A percentile compares a stretch with the other conserved stretches of the same genome.
Evolutionary conservation across 2,329 filamentous ascomycete species (phyloP).

Genomic region (Tolypocladium paradoxum): DNA sequence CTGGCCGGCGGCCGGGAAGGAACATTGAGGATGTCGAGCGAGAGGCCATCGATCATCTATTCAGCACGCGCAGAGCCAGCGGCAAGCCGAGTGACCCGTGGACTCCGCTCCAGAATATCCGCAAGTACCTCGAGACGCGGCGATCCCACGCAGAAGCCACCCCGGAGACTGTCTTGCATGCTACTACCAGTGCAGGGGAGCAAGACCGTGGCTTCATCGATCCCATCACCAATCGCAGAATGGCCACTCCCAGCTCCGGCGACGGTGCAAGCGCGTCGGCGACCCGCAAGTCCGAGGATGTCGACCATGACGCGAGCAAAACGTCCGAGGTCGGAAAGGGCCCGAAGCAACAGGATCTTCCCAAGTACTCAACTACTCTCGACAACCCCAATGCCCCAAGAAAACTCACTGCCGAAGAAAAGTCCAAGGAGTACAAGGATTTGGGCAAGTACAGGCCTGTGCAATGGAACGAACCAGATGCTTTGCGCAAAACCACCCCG

Average conservation of each 20-base stretch:
- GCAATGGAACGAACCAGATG: slow-evolving; percentile 12
- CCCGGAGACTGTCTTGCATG: slow-evolving; percentile 12
- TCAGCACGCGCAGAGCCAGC: slow-evolving; percentile 19
- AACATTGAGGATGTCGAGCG: slow-evolving; percentile 35
- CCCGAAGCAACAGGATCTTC: slow-evolving; percentile 14
- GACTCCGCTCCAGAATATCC: slow-evolving; percentile 22
- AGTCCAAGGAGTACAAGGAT: slow-evolving; percentile 23
- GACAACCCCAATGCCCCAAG: slow-evolving; percentile 16
- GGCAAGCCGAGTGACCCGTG: slow-evolving; percentile 15
- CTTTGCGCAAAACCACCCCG: slow-evolving; percentile 12
- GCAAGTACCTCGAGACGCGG: slow-evolving; percentile 18
- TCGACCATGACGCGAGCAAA: not conserved
- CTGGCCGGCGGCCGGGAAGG: slow-evolving; percentile 26
- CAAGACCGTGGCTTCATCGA: slow-evolving; percentile 29
- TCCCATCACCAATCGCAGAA: slow-evolving; percentile 47
- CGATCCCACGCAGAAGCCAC: slow-evolving; percentile 8
- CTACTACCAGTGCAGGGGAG: slow-evolving; percentile 10
- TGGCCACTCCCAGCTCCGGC: not conserved
- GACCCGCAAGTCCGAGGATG: not conserved
- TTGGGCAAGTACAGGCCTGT: slow-evolving; percentile 19
- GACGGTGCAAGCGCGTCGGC: not conserved
- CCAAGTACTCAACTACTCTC: slow-evolving; percentile 19
- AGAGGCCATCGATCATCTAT: slow-evolving; percentile 31
- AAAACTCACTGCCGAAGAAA: slow-evolving; percentile 15
- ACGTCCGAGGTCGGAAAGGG: not conserved